Base-by-base conservation (phyloP, 495 filamentous ascomycete genomes). In the Xylaria venustula region DNA sequence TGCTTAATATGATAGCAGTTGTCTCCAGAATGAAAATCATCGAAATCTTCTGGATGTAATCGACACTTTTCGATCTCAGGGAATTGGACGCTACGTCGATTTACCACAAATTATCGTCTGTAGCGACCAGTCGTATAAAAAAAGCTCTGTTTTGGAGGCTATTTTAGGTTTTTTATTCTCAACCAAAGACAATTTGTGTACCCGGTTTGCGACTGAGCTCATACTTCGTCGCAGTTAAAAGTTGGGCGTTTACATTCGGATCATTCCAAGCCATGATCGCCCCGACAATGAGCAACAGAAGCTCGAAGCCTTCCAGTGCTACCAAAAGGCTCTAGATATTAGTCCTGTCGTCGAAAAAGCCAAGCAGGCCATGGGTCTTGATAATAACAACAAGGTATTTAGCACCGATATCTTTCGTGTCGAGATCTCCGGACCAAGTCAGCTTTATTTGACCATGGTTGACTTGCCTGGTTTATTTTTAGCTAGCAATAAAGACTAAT, bases 91-190 rank as follows among this genome's bases (percentile, higher is more conserved):
- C n/a, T n/a, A n/a, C n/a, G n/a, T n/a, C n/a, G n/a, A n/a, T 40
- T 71, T 85, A 2, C 85, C 85, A 19, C 83, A 87, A 62, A 67
- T 88, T 8, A 77, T 87, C 20, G 84, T 89, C 2, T 86, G 80
- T 60, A 84, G 86, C 1, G 80, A 87, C 68, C 81, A 87, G 54
- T 85, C 79, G 1, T 75, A 76, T 30, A 84, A 83, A 2, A 87
- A 87, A 60, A 86, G 83, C 67, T 88, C 85, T 1, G 83, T 89
- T 2, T 74, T 89, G 0, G 85, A 88, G 57, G 85, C 82, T 7
- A 80, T 90, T 12, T 84, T 82, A 5, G 82, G 81, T 23, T 76
- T 88, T 15, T 70, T 78, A 2, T 88, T 89, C 62, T 81, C 83
- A 0, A 64, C 60, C 0, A 77, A 75, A 50, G 73, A 73, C 42